Evolutionary conservation across 257 asterid species (phyloP).

Genomic region (Datura wrightii): DNA sequence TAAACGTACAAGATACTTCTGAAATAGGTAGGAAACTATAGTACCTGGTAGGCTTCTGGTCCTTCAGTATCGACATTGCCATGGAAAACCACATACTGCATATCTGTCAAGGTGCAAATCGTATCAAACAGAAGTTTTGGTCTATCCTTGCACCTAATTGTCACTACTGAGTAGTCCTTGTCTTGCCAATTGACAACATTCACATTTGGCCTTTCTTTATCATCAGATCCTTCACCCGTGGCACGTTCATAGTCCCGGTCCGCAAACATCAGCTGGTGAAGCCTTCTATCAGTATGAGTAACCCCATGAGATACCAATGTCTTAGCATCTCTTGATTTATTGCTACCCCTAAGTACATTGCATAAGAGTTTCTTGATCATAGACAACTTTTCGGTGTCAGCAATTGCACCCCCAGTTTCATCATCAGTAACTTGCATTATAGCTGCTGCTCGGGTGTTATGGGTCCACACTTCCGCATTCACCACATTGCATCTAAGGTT

Average conservation of each 20-base stretch:
- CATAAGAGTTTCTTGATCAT: slow-evolving; percentile 66
- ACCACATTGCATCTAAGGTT: slow-evolving; percentile 89
- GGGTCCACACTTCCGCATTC: slow-evolving; percentile 98
- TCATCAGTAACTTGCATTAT: slow-evolving; percentile 92
- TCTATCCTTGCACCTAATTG: slow-evolving; percentile 86
- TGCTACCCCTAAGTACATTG: slow-evolving; percentile 86
- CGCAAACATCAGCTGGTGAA: slow-evolving; percentile 96
- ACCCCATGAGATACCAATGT: slow-evolving; percentile 69
- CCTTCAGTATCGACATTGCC: slow-evolving; percentile 87
- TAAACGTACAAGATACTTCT: neutral
- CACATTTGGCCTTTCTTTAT: slow-evolving; percentile 75
- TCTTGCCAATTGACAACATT: slow-evolving; percentile 91
- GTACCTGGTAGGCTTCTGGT: slow-evolving; percentile 87
- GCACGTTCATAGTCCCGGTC: slow-evolving; percentile 83
- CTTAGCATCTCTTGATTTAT: slow-evolving; percentile 75
- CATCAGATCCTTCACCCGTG: slow-evolving; percentile 45
- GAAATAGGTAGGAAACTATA: neutral
- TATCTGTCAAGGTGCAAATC: slow-evolving; percentile 89
- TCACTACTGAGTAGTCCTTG: slow-evolving; percentile 84
- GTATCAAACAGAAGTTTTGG: slow-evolving; percentile 90
- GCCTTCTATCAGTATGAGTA: slow-evolving; percentile 85
- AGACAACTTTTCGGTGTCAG: slow-evolving; percentile 65
- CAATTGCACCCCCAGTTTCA: slow-evolving; percentile 62
- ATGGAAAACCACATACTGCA: slow-evolving; percentile 95
- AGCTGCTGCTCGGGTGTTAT: slow-evolving; percentile 95